phyloP scores from a whole-genome alignment of 257 asterid genomes.

The Solanum pimpinellifolium region DNA sequence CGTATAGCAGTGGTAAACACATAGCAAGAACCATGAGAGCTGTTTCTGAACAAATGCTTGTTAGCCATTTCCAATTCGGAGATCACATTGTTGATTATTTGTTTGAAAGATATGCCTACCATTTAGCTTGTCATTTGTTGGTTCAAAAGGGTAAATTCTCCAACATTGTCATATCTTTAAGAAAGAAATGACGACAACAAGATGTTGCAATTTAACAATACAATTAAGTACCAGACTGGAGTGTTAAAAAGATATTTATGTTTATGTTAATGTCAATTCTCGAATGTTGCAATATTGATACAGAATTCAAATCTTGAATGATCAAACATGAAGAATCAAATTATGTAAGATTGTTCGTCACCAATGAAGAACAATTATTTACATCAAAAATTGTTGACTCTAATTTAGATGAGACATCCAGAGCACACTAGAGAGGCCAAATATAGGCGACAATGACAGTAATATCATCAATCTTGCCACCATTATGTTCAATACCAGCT shows the following conservation, averaged over 20 bases:
- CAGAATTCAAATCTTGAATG: neutral
- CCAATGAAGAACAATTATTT: neutral
- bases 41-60: neutral
- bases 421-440: neutral
- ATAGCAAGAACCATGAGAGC: neutral
- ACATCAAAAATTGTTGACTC: neutral
- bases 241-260: neutral
- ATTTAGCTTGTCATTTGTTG: neutral
- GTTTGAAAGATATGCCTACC: neutral
- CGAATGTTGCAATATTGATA: neutral
- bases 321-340: neutral
- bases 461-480: slow-evolving; percentile 47
- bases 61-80: neutral
- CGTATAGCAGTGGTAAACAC: neutral
- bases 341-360: neutral
- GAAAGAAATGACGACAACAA: neutral
- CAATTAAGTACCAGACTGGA: neutral
- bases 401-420: neutral
- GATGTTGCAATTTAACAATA: neutral
- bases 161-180: neutral
- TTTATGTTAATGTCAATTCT: neutral
- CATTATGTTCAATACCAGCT: slow-evolving; percentile 5
- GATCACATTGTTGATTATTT: neutral
- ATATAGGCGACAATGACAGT: slow-evolving; percentile 25
- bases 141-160: neutral